Conservation (phyloP, 805 yeast genomes). For the Tetrapisispora namnaoensis region DNA sequence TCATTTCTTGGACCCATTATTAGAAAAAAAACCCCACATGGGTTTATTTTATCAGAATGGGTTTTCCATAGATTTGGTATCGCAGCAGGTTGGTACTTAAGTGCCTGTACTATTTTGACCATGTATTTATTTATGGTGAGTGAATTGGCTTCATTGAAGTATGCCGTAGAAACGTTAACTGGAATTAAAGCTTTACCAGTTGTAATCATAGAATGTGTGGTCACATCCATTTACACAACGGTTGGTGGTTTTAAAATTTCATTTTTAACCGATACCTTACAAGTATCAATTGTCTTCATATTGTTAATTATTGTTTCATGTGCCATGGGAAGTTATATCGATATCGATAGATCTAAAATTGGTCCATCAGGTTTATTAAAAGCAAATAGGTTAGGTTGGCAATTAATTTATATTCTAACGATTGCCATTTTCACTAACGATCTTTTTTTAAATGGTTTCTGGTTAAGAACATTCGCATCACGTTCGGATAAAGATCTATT, state of each 20-base stretch:
- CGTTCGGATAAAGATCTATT: conserved; percentile 62
- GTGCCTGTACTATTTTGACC: conserved; percentile 75
- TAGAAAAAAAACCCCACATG: conserved; percentile 72
- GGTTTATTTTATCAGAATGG: conserved; percentile 91
- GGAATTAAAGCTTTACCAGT: conserved; percentile 72
- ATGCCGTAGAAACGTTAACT: conserved; percentile 68
- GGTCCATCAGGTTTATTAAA: conserved; percentile 57
- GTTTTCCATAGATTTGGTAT: conserved; percentile 74
- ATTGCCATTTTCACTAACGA: conserved; percentile 88
- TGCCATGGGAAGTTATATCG: conserved; percentile 67
- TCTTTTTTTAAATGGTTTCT: conserved; percentile 82
- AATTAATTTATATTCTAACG: conserved; percentile 69
- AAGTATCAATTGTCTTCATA: conserved; percentile 62
- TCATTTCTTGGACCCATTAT: conserved; percentile 75
- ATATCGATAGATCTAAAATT: conserved; percentile 48
- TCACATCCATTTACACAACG: conserved; percentile 78
- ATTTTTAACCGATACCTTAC: conserved; percentile 78
- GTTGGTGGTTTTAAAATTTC: conserved; percentile 86
- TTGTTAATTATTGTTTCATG: conserved; percentile 61
- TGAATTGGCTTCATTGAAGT: conserved; percentile 72
- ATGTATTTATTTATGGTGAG: conserved; percentile 81
- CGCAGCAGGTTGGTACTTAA: conserved; percentile 61
- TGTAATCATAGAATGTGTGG: conserved; percentile 74
- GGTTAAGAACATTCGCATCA: conserved; percentile 92
- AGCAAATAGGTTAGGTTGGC: conserved; percentile 75